A percentile compares a stretch with the other conserved stretches of the same genome.
phyloP scores from a whole-genome alignment of 1,139 yeast genomes.

The Hyphopichia wangnamkhiaoensis region DNA sequence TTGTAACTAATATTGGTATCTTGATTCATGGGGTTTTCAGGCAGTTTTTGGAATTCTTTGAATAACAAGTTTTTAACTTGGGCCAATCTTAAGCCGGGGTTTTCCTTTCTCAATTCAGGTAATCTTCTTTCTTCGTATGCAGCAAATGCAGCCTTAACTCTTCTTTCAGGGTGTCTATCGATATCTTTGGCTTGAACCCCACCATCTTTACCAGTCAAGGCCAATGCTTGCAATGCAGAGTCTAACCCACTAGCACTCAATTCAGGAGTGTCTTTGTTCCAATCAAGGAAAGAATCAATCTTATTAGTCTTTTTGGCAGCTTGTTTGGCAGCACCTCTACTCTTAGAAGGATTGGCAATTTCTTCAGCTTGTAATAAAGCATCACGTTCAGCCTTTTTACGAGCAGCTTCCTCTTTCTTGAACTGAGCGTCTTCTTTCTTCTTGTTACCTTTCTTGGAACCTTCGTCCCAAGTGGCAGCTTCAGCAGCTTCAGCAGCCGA shows the following conservation, averaged over 20 bases:
- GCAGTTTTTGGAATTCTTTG: conserved; percentile 81
- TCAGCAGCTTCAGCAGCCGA: conserved; percentile 55
- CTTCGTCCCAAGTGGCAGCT: conserved; percentile 69
- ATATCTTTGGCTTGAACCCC: conserved; percentile 62
- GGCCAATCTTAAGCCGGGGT: conserved; percentile 78
- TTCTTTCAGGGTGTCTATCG: conserved; percentile 87
- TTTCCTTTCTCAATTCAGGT: conserved; percentile 73
- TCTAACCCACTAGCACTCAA: conserved; percentile 77
- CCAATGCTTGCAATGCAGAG: conserved; percentile 74
- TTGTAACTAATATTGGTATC: conserved; percentile 63
- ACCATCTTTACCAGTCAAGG: conserved; percentile 57
- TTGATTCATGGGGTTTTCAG: conserved; percentile 86
- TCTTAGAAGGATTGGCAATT: conserved; percentile 58
- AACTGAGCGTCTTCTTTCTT: conserved; percentile 67
- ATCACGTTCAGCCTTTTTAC: conserved; percentile 66
- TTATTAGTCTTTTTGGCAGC: conserved; percentile 65
- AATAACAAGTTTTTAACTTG: conserved; percentile 73
- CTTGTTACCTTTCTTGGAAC: conserved; percentile 68
- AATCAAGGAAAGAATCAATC: conserved; percentile 62
- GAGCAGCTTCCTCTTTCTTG: conserved; percentile 63
- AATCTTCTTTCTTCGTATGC: conserved; percentile 73
- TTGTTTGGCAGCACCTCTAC: conserved; percentile 72
- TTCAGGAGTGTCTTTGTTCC: conserved; percentile 49
- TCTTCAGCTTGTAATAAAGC: conserved; percentile 64
- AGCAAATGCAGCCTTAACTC: conserved; percentile 78